Evolutionary conservation across 805 yeast species (phyloP), one percentile per base, ranked within the genome.

Genomic region (Spathaspora girioi): DNA sequence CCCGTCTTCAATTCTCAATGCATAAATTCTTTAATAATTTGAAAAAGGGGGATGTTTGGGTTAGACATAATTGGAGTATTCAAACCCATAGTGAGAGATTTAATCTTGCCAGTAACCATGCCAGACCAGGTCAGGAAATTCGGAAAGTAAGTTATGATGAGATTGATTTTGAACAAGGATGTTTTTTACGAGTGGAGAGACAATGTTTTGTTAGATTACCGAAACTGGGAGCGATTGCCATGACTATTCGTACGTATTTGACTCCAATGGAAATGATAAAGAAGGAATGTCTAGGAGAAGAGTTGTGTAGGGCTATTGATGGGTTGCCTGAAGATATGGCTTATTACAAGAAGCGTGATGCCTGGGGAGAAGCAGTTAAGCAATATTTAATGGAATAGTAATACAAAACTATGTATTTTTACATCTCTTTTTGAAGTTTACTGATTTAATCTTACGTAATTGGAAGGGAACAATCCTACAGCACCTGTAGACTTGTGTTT

Each of bases 401-500:
- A 43, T 20, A 26, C 17, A 26, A 3, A 23, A 29, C 32, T 26
- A 43, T 15, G 46, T 15, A 17, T 17, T 23, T 43, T 17, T 43
- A 27, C 10, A 27, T 11, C 10, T 5, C 27, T 43, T 27, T 43
- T 20, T 40, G 17, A 12, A 41, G 44, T 46, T 50, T 50, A 58
- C 18, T 56, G 46, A 31, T 58, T 61, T 45, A 66, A 62, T 42
- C 57, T 59, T 47, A 94, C 98, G 65, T 88, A 90, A 70, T 89
- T 91, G 42, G 96, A 83, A 49, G 99, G 99, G 83, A 93, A 92
- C 50, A 93, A 75, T 52, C 94, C 94, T 58, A 80, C 78, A 58
- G 83, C 87, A 44, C 97, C 97, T 31, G 83, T 71, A 52, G 69
- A 77, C 20, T 65, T 51, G 59, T 85, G 77, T 55, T 81, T 83